Base-by-base conservation (phyloP, 169 alveolate genomes). In the Plasmodium inui region DNA sequence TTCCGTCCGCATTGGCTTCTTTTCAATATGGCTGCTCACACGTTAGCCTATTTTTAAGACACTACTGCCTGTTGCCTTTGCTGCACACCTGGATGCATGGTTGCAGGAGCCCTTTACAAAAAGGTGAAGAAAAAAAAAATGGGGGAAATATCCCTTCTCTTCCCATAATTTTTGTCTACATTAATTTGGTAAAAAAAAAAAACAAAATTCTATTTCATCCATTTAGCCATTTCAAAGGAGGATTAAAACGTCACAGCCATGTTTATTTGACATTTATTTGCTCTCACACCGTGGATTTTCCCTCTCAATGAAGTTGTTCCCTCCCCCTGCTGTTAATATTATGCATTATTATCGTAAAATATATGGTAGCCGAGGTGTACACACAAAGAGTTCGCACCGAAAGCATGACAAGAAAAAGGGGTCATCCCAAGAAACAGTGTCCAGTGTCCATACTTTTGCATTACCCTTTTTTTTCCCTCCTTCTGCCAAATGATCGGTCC, bases 1-100 rank as follows among this genome's bases (percentile, higher is more conserved):
- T 73, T 70, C 78, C 55, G 53, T 44, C 41, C 61, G 55, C 78
- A 34, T 73, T 78, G 53, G 41, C 55, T 61, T 28, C 70, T 67
- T 61, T 70, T 74, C 73, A 34, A 37, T 83, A 30, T 32, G 50
- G 28, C 73, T 19, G 5, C 9, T 14, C 26, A 44, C 44, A 26
- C 78, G 14, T 72, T 84, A 46, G 34, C 93, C 84, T 14, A 12
- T 53, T 73, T 74, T 50, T 73, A 72, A 73, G 72, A 70, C n/a
- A 32, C 34, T 12, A 19, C 74, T 46, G 22, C 44, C 8, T 30
- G 78, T 19, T 30, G 37, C 55, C 9, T 72, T 44, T 84, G 41
- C 78, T 84, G 93, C 93, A 84, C 82, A 82, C 90, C 26, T 55
- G 46, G 50, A 30, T 17, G 61, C 80, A 82, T 82, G 46, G 78